phyloP scores from a whole-genome alignment of 2,329 filamentous ascomycete species.

The Alternaria sp. region DNA sequence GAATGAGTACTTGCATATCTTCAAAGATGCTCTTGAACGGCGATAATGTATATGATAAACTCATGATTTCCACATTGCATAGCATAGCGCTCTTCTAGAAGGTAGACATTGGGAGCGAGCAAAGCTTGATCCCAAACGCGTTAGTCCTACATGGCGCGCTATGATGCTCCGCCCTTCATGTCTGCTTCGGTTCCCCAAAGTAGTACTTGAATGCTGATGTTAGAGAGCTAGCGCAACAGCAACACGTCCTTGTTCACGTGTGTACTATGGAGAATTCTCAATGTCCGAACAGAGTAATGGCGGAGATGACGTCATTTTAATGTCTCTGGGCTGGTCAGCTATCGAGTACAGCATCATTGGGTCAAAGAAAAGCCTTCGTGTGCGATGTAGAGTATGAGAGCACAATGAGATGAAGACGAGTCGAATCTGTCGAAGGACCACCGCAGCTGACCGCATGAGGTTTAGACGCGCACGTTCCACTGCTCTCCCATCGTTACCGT shows the following conservation, averaged over 20 bases:
- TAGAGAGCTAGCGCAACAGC: neutral
- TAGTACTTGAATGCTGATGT: fast-evolving
- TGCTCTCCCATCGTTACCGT: neutral
- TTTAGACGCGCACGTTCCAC: neutral
- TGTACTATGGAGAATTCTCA: neutral
- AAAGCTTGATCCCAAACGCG: neutral
- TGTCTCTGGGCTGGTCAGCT: neutral
- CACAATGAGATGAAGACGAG: neutral
- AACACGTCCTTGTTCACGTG: neutral
- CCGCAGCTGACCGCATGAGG: neutral
- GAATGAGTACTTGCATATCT: neutral
- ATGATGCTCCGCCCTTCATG: neutral
- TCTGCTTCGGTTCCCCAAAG: neutral
- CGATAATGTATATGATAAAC: neutral
- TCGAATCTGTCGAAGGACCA: neutral
- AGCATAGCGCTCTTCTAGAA: neutral
- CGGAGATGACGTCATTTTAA: neutral
- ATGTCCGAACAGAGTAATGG: neutral
- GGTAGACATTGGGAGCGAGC: neutral
- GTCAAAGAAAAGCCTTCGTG: fast-evolving
- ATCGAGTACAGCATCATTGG: neutral
- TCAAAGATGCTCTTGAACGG: too few relatives aligned
- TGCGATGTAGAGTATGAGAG: neutral
- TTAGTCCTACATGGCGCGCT: neutral
- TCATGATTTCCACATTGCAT: neutral